Evolutionary conservation across 2,329 filamentous ascomycete species (phyloP).

Genomic region (Fusarium drepaniforme): DNA sequence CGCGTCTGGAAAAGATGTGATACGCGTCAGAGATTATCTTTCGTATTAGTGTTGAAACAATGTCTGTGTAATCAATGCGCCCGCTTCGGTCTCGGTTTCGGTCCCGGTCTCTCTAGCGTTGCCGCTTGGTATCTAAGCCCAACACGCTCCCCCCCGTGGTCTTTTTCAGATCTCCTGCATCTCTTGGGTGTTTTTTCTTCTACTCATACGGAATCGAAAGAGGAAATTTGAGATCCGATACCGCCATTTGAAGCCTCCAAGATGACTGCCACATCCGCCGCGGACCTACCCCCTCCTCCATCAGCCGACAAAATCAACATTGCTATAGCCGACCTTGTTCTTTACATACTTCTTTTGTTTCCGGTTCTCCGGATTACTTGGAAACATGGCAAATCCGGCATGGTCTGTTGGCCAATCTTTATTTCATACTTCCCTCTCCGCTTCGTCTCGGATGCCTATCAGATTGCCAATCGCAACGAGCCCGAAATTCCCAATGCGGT

Average conservation of each 20-base stretch:
- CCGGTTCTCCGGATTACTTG: constrained; percentile 38
- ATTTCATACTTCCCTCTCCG: constrained; percentile 38
- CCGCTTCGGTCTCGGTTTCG: constrained; percentile 1
- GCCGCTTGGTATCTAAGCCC: neutral
- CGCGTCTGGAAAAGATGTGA: neutral
- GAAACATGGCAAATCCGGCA: constrained; percentile 46
- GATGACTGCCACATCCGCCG: neutral
- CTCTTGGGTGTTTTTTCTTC: neutral
- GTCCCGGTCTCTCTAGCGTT: constrained; percentile 2
- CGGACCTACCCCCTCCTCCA: neutral
- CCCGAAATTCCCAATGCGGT: constrained; percentile 37
- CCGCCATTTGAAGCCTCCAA: neutral
- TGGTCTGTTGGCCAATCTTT: constrained; percentile 48
- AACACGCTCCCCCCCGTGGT: neutral
- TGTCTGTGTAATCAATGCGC: neutral
- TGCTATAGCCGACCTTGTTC: constrained; percentile 38
- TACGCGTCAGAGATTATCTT: neutral
- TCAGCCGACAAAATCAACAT: constrained; percentile 14
- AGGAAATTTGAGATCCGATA: neutral
- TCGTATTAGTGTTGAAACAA: neutral
- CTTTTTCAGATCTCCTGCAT: neutral
- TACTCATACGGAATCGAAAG: neutral
- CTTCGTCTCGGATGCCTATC: constrained; percentile 42
- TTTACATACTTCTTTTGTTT: constrained; percentile 36
- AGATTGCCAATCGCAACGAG: constrained; percentile 36